Evolutionary conservation across 345 rosid species (phyloP), one percentile per base, ranked within the genome.

Genomic region (Acer negundo): DNA sequence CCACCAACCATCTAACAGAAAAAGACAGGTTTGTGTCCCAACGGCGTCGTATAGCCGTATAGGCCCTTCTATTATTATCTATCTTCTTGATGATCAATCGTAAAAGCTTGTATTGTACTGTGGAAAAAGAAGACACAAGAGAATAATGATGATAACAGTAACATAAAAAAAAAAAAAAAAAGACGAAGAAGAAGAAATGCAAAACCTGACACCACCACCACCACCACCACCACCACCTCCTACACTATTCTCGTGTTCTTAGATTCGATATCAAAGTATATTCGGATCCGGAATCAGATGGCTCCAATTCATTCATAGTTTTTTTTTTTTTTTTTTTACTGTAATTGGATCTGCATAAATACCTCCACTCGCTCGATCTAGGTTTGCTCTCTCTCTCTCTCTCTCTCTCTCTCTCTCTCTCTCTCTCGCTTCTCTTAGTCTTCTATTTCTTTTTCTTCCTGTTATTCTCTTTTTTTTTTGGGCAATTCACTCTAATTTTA

Each of bases 341-440:
- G 59, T 26, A 59, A 15, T 19, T 53, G 77, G 82, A 79, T 79
- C 78, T 62, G n/a, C 62, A 23, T 38, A 17, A 19, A 17, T 51
- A 42, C 6, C 58, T 9, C 69, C 2, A 46, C 38, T 72, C 20
- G 4, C 40, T 70, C 74, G 23, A 10, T 74, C 26, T 69, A 62
- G 88, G 88, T 88, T 74, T 78, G 84, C 78, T 76, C 76, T 82
- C 67, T 68, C 26, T 49, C 1, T 13, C 13, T 8, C 10, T 44
- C 49, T 10, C 2, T 13, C 13, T 8, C 10, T 44, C 49, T 10
- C n/a, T n/a, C n/a, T 10, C 42, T 67, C 28, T 62, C 23, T 13
- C 13, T 8, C 10, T 44, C 49, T 10, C 2, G 46, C 66, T 22
- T 58, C 46, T 72, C 23, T 24, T 23, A 35, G 31, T 16, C 22